A percentile compares a stretch with the other conserved stretches of the same genome.
phyloP scores from a whole-genome alignment of 2,329 filamentous ascomycete species.

The Penicillium carneum region DNA sequence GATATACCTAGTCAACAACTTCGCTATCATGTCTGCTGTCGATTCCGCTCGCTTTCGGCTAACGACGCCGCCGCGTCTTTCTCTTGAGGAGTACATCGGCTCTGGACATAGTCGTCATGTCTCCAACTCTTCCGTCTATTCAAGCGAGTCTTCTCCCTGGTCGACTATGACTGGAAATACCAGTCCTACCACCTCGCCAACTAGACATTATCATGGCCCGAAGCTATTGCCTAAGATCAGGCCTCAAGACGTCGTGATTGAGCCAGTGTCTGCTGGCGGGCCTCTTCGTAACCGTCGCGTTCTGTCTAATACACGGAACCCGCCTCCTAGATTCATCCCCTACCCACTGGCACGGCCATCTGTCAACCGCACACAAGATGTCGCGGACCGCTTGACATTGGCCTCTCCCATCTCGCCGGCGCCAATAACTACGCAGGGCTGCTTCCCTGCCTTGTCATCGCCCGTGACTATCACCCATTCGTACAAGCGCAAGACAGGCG shows the following conservation, averaged over 20 bases:
- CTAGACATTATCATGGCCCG: conserved; percentile 76
- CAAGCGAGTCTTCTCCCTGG: conserved; percentile 72
- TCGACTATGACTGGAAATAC: conserved; percentile 72
- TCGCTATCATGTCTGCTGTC: conserved; percentile 52
- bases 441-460: conserved; percentile 65
- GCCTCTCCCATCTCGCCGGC: conserved; percentile 57
- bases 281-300: conserved; percentile 66
- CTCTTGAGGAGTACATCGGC: conserved; percentile 44
- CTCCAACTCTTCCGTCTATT: conserved; percentile 71
- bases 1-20: conserved; percentile 34
- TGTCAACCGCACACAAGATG: conserved; percentile 56
- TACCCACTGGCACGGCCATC: conserved; percentile 58
- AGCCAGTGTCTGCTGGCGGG: conserved; percentile 59
- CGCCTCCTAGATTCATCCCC: conserved; percentile 58
- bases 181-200: conserved; percentile 73
- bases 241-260: conserved; percentile 79
- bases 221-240: conserved; percentile 85
- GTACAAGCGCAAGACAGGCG: conserved; percentile 50
- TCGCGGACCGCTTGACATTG: conserved; percentile 53
- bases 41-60: conserved; percentile 54
- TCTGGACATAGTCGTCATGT: conserved; percentile 65
- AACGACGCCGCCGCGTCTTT: conserved; percentile 52
- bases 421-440: conserved; percentile 39
- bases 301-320: conserved; percentile 61
- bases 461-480: conserved; percentile 64